Evolutionary conservation across 192 early-diverging fungal species (phyloP).

Genomic region (Gryganskiella cystojenkinii): DNA sequence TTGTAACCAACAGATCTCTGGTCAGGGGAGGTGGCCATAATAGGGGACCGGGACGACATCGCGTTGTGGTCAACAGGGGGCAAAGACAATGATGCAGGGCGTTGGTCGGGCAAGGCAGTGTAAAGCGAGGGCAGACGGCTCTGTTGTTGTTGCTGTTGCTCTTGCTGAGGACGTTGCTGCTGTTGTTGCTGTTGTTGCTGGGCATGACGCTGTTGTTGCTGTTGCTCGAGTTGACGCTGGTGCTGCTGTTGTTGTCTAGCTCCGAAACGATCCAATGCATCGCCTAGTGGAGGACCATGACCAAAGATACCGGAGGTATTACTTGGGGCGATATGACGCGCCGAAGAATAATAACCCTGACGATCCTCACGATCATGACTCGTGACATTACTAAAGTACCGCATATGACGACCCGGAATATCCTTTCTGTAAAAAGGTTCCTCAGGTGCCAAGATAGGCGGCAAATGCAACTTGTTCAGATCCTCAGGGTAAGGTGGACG

Average conservation of each 20-base stretch:
- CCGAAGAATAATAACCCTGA: conserved; percentile 43
- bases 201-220: conserved; percentile 14
- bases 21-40: conserved; percentile 13
- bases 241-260: conserved; percentile 23
- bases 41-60: too few species aligned
- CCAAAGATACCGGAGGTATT: conserved; percentile 52
- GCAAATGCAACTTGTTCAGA: conserved; percentile 35
- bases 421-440: conserved; percentile 50
- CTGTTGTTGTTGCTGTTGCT: conserved; percentile 13
- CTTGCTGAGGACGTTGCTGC: conserved; percentile 43
- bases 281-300: conserved; percentile 42
- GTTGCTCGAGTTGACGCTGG: background rate
- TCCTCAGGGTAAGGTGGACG: conserved; percentile 15
- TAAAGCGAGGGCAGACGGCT: conserved; percentile 38
- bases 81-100: conserved; percentile 5
- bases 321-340: conserved; percentile 44
- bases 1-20: conserved; percentile 18
- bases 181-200: conserved; percentile 14
- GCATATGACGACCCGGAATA: conserved; percentile 50
- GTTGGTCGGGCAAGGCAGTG: conserved; percentile 36
- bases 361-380: conserved; percentile 49
- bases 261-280: conserved; percentile 33
- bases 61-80: too few species aligned
- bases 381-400: conserved; percentile 49
- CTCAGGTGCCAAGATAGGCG: conserved; percentile 37